Conservation (phyloP, 73 alveolate species). For the Uronychia binucleata region DNA sequence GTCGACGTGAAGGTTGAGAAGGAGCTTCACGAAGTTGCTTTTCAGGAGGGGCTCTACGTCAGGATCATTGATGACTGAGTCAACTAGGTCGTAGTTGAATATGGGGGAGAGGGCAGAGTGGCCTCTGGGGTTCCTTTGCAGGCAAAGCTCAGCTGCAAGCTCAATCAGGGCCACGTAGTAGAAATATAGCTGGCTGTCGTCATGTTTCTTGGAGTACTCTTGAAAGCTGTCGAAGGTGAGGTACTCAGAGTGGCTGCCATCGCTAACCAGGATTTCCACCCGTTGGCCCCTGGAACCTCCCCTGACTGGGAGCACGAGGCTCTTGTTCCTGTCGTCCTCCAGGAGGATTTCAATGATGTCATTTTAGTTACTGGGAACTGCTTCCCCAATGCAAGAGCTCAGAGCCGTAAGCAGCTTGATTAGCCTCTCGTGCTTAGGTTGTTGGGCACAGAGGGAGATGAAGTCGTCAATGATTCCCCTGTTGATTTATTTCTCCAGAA, state of each 20-base stretch:
- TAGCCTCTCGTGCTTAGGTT: conserved; percentile 49
- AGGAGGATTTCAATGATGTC: conserved; percentile 21
- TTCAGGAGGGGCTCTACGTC: too few species aligned
- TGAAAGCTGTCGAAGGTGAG: too few species aligned
- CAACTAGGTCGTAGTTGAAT: too few species aligned
- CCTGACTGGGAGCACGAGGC: too few species aligned
- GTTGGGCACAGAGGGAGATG: conserved; percentile 40
- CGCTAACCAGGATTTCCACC: too few species aligned
- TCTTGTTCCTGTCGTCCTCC: conserved; percentile 1
- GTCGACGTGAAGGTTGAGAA: conserved; percentile 9
- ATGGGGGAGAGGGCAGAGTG: not conserved
- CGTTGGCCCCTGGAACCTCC: too few species aligned
- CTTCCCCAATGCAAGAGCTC: conserved; percentile 53
- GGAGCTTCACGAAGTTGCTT: not conserved
- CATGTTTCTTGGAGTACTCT: too few species aligned
- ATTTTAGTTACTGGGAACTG: conserved; percentile 45
- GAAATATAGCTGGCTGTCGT: conserved; percentile 38
- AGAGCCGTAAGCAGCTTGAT: conserved; percentile 55
- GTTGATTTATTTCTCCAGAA: conserved; percentile 49
- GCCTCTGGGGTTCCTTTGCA: conserved; percentile 60
- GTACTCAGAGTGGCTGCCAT: too few species aligned
- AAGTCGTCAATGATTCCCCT: conserved; percentile 33
- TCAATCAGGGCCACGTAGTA: conserved; percentile 52
- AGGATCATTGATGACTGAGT: too few species aligned
- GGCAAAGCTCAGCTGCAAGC: conserved; percentile 51